A percentile compares a stretch with the other conserved stretches of the same genome.
Conservation (phyloP, 805 yeast genomes). For the Ogataea ramenticola region DNA sequence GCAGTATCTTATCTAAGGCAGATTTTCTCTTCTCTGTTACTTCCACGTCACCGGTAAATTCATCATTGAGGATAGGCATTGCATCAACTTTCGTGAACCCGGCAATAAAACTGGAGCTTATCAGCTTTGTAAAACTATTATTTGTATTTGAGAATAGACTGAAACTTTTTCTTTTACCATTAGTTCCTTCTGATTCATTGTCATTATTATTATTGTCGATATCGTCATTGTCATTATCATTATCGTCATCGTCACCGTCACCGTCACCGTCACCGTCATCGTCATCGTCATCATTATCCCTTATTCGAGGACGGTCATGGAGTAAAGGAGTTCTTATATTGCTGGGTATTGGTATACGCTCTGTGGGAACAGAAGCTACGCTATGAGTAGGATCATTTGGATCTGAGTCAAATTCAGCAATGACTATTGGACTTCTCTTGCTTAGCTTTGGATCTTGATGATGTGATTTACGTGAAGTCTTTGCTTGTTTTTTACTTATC, state of each 20-base stretch:
- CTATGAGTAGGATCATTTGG: not conserved
- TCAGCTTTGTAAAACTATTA: constrained; percentile 13
- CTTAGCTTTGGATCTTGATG: too few species aligned
- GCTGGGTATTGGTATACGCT: constrained; percentile 3
- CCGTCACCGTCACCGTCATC: not conserved
- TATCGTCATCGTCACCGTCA: not conserved
- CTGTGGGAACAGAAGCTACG: constrained; percentile 3
- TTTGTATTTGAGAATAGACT: not conserved
- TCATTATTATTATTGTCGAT: not conserved
- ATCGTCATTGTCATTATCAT: not conserved
- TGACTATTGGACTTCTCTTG: not conserved
- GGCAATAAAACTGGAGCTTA: constrained; percentile 22
- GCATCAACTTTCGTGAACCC: constrained; percentile 24
- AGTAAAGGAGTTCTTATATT: not conserved
- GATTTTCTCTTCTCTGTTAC: not conserved
- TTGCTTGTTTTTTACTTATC: not conserved
- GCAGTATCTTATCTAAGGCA: not conserved
- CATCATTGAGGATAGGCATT: constrained; percentile 10
- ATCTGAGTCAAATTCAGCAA: constrained; percentile 6
- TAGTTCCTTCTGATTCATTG: constrained; percentile 2
- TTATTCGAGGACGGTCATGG: not conserved
- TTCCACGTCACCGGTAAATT: not conserved
- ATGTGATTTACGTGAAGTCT: not conserved
- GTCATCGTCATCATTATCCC: not conserved
- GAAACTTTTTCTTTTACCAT: not conserved